Percentiles rank a stretch among this genome's conserved stretches.
Conservation (phyloP, 805 yeast genomes). For the Candida qinlingensis region DNA sequence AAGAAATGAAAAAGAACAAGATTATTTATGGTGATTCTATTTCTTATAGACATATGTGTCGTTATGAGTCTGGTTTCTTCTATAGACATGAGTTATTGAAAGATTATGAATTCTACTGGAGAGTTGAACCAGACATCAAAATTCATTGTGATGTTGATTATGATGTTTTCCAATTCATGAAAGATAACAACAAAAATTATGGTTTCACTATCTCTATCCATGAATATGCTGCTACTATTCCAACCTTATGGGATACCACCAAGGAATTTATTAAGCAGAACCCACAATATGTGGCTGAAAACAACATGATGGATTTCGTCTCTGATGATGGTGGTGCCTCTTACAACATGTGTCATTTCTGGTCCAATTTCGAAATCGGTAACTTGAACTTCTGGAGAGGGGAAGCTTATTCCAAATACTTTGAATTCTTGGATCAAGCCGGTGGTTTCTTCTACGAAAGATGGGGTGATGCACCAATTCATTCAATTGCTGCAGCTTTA, state of each 20-base stretch:
- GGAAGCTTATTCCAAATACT: constrained; percentile 53
- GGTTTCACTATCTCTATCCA: constrained; percentile 67
- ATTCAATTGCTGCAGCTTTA: constrained; percentile 67
- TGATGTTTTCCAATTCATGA: constrained; percentile 63
- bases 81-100: constrained; percentile 55
- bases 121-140: constrained; percentile 68
- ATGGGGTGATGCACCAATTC: constrained; percentile 94
- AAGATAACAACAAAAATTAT: constrained; percentile 48
- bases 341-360: constrained; percentile 76
- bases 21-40: constrained; percentile 57
- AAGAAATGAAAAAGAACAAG: constrained; percentile 36
- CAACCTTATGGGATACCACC: constrained; percentile 56
- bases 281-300: constrained; percentile 35
- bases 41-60: constrained; percentile 68
- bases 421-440: constrained; percentile 53
- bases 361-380: constrained; percentile 78
- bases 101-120: constrained; percentile 68
- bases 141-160: constrained; percentile 58
- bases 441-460: constrained; percentile 86
- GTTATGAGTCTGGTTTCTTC: constrained; percentile 50
- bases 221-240: constrained; percentile 62
- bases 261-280: constrained; percentile 40
- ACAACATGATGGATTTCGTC: constrained; percentile 60
- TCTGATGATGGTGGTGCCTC: constrained; percentile 60
- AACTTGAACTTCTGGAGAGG: constrained; percentile 66